Percentiles rank a stretch among this genome's conserved stretches.
Evolutionary conservation across 352 stramenopile genomes (phyloP).

Genomic region (Pythium vanterpoolii): DNA sequence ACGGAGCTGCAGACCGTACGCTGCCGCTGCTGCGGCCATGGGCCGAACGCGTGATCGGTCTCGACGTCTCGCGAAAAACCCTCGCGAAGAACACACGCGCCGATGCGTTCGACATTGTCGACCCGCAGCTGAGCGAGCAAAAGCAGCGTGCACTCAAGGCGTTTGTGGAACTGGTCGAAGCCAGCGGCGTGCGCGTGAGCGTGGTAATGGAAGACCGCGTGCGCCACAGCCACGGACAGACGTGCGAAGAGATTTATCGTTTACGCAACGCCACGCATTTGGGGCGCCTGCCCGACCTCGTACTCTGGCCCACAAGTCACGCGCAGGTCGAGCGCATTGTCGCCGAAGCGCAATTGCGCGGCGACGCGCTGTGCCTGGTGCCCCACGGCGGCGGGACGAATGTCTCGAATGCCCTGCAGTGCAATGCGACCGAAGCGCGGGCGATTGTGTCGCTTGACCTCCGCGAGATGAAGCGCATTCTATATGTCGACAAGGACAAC

Average conservation of each 20-base stretch:
- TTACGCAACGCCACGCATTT: slow-evolving; percentile 43
- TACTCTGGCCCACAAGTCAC: slow-evolving; percentile 87
- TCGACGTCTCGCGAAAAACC: slow-evolving; percentile 40
- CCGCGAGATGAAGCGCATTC: slow-evolving; percentile 81
- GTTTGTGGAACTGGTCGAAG: slow-evolving; percentile 31
- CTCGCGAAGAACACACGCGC: slow-evolving; percentile 28
- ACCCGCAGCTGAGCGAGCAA: slow-evolving; percentile 10
- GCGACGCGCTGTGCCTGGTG: slow-evolving; percentile 86
- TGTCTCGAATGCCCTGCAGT: slow-evolving; percentile 64
- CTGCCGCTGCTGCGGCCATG: slow-evolving; percentile 51
- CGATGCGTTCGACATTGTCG: slow-evolving; percentile 29
- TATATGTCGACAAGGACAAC: slow-evolving; percentile 80
- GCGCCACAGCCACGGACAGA: slow-evolving; percentile 66
- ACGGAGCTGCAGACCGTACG: slow-evolving; percentile 34
- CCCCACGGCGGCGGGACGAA: slow-evolving; percentile 95
- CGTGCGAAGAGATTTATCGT: slow-evolving; percentile 66
- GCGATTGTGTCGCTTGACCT: slow-evolving; percentile 94
- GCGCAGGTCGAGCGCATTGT: slow-evolving; percentile 85
- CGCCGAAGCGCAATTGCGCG: slow-evolving; percentile 46
- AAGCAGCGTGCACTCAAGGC: slow-evolving; percentile 26
- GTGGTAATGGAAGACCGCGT: slow-evolving; percentile 48
- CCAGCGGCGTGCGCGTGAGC: slow-evolving; percentile 33
- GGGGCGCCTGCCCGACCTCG: slow-evolving; percentile 84
- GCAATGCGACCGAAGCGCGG: slow-evolving; percentile 61
- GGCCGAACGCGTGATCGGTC: slow-evolving; percentile 51